A percentile compares a stretch with the other conserved stretches of the same genome.
Evolutionary conservation across 108 stramenopile species (phyloP).

Genomic region (Cyclostephanos tholiformis): DNA sequence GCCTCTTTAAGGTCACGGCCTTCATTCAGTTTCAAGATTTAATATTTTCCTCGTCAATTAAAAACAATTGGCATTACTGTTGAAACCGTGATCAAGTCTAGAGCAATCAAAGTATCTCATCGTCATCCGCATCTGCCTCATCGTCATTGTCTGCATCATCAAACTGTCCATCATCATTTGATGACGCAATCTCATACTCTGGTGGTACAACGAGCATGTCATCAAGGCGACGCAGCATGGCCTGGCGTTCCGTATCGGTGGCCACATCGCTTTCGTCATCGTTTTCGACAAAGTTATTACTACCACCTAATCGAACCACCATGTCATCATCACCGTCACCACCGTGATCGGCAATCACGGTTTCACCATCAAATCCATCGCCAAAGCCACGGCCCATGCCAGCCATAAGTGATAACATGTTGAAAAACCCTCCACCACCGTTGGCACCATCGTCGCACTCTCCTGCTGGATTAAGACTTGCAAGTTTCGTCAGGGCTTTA

Average conservation of each 20-base stretch:
- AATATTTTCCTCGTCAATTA: no score
- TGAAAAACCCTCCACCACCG: slow-evolving; percentile 42
- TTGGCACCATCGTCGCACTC: slow-evolving; percentile 53
- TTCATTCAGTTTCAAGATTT: no score
- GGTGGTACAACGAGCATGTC: slow-evolving; percentile 68
- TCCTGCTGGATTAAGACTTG: slow-evolving; percentile 60
- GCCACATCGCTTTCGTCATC: slow-evolving; percentile 29
- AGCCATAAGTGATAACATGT: slow-evolving; percentile 50
- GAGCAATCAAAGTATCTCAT: slow-evolving; percentile 38
- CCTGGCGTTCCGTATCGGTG: slow-evolving; percentile 19
- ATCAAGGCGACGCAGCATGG: slow-evolving; percentile 29
- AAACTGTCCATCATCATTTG: slow-evolving; percentile 63
- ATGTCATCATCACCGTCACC: slow-evolving; percentile 31
- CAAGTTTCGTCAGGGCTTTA: slow-evolving; percentile 64
- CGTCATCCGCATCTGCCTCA: slow-evolving; percentile 22
- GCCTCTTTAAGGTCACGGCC: no score
- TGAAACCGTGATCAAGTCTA: no score
- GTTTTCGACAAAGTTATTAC: slow-evolving; percentile 39
- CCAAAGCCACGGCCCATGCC: slow-evolving; percentile 37
- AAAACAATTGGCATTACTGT: no score
- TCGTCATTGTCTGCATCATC: slow-evolving; percentile 54
- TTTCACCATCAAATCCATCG: slow-evolving; percentile 23
- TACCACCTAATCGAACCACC: slow-evolving; percentile 39
- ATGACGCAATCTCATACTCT: slow-evolving; percentile 52
- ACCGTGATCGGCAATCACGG: slow-evolving; percentile 19